Base-by-base conservation (phyloP, 306 rosid genomes). In the Oxytropis ochrocephala region DNA sequence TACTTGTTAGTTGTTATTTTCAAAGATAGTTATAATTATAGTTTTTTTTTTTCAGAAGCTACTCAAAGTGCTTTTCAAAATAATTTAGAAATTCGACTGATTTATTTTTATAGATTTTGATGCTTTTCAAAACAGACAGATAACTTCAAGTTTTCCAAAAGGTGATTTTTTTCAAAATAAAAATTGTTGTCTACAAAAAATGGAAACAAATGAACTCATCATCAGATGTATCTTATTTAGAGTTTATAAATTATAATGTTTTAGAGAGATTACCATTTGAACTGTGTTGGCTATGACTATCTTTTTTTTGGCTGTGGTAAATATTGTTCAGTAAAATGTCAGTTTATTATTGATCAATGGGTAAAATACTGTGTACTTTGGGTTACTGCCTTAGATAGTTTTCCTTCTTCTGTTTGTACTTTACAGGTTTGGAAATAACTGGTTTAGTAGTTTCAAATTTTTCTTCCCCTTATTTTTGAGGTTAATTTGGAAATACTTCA, bases 331-430 rank as follows among this genome's bases (percentile, higher is more conserved):
- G 32, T 17, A 30, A 35, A 43, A 19, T 64, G 36, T 43, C 46
- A 38, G 14, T 24, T 24, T 24, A 13, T 50, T 9, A 14, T 60
- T 51, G 64, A 16, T 62, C n/a, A 38, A 24, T 62, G 35, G 17
- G n/a, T 14, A 24, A 24, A 24, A 24, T 24, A 39, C 63, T 35
- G 51, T 59, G 11, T 33, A 47, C 39, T 52, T 52, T 35, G 50
- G 53, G 32, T 76, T 69, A 46, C 59, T 76, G 43, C 62, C 46
- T 16, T 66, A n/a, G n/a, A 56, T 63, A 36, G 19, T 12, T 47
- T 60, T 30, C 50, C 7, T 35, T 27, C 7, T 43, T 16, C 13
- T n/a, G 27, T 24, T 32, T 65, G 18, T 7, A 33, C 38, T 33
- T 7, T 7, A 53, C 56, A 29, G 42, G 55, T 57, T 36, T 30